Evolutionary conservation across 345 rosid species (phyloP).

Genomic region (Ricinus communis): DNA sequence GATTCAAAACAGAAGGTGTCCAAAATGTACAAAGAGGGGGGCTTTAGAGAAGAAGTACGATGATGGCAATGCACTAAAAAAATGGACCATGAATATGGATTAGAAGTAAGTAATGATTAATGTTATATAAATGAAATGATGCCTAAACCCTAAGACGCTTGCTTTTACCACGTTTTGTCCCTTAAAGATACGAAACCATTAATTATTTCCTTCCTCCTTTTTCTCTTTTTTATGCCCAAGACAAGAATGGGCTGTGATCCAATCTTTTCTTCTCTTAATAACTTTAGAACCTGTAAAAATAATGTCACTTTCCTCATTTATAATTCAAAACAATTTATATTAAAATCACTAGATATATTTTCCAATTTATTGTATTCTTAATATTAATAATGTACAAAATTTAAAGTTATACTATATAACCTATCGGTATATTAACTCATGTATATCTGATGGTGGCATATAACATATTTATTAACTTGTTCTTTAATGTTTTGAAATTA

Average conservation of each 20-base stretch:
- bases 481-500: too few relatives aligned
- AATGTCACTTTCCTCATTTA: too few relatives aligned
- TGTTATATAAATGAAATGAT: conserved; percentile 11
- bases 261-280: not conserved
- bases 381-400: too few relatives aligned
- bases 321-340: too few relatives aligned
- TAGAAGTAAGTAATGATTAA: conserved; percentile 2
- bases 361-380: too few relatives aligned
- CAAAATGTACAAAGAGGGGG: not conserved
- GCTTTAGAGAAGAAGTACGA: conserved; percentile 6
- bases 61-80: conserved; percentile 5
- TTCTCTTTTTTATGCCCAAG: not conserved
- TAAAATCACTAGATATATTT: too few relatives aligned
- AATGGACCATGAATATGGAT: not conserved
- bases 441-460: too few relatives aligned
- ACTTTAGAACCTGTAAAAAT: not conserved
- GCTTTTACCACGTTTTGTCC: conserved; percentile 34
- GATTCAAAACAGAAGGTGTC: not conserved
- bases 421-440: too few relatives aligned
- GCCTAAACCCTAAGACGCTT: conserved; percentile 20
- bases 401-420: too few relatives aligned
- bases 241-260: not conserved
- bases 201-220: too few relatives aligned
- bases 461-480: too few relatives aligned
- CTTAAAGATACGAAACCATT: conserved; percentile 16